Evolutionary conservation across 2,329 filamentous ascomycete genomes (phyloP).

Genomic region (Cladophialophora exuberans): DNA sequence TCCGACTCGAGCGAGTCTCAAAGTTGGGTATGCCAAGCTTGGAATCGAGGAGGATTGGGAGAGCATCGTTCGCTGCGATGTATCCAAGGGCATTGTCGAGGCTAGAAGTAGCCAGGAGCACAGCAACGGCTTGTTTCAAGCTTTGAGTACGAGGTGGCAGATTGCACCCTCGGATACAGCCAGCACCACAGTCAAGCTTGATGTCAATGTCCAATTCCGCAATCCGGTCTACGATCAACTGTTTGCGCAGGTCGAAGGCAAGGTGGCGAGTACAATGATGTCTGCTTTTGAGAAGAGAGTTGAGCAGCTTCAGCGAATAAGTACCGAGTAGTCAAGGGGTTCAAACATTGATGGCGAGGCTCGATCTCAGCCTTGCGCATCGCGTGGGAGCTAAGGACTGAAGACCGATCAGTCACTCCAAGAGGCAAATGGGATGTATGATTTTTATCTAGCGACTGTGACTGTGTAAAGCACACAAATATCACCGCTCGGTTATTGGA

Average conservation of each 20-base stretch:
- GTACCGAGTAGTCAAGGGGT: too few relatives aligned
- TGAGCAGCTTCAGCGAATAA: constrained; percentile 57
- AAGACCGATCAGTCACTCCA: too few relatives aligned
- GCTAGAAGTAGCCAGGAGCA: constrained; percentile 64
- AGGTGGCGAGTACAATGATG: constrained; percentile 86
- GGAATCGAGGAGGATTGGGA: constrained; percentile 79
- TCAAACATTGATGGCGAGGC: background rate
- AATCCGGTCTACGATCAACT: constrained; percentile 87
- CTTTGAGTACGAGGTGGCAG: constrained; percentile 49
- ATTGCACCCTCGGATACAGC: constrained; percentile 40
- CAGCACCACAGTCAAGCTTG: constrained; percentile 74
- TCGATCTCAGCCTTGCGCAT: too few relatives aligned
- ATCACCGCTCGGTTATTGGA: too few relatives aligned
- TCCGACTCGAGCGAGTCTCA: constrained; percentile 76
- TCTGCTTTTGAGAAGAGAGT: constrained; percentile 89
- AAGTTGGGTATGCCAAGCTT: constrained; percentile 76
- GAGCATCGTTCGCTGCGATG: constrained; percentile 76
- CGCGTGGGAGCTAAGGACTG: too few relatives aligned
- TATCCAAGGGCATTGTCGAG: constrained; percentile 69
- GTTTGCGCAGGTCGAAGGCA: constrained; percentile 78
- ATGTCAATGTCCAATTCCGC: constrained; percentile 79
- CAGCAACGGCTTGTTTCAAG: constrained; percentile 54
- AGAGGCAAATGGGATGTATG: too few relatives aligned
- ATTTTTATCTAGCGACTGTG: too few relatives aligned
- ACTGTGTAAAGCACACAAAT: too few relatives aligned